A percentile compares a stretch with the other conserved stretches of the same genome.
Conservation (phyloP, 2,329 filamentous ascomycete genomes). For the Scedosporium apiospermum region DNA sequence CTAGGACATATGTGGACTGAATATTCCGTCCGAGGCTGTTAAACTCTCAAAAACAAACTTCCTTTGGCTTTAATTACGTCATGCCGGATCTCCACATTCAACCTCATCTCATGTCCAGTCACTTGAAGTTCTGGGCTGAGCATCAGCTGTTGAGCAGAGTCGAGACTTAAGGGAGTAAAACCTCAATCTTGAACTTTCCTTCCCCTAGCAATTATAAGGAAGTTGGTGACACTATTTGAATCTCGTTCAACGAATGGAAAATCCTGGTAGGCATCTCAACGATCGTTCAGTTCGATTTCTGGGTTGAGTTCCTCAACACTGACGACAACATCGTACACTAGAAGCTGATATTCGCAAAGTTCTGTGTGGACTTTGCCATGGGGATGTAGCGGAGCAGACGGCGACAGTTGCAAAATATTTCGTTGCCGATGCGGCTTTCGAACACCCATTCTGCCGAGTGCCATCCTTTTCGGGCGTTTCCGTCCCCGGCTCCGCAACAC, state of each 20-base stretch:
- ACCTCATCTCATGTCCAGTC: not conserved
- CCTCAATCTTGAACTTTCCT: too few species aligned
- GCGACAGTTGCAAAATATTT: constrained; percentile 62
- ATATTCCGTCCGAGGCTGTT: too few species aligned
- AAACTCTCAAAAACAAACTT: too few species aligned
- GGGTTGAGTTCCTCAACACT: too few species aligned
- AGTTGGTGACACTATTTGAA: too few species aligned
- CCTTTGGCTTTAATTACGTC: not conserved
- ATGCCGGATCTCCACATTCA: not conserved
- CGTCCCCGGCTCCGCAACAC: constrained; percentile 28
- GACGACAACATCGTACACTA: not conserved
- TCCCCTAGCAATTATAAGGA: too few species aligned
- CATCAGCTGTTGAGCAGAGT: not conserved
- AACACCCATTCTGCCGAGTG: constrained; percentile 70
- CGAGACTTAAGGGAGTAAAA: not conserved
- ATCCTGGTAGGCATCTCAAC: too few species aligned
- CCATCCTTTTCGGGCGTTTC: constrained; percentile 35
- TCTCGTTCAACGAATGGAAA: too few species aligned
- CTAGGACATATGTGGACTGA: too few species aligned
- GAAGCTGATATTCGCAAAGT: not conserved
- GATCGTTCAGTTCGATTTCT: too few species aligned
- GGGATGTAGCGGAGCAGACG: constrained; percentile 44
- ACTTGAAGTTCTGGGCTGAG: not conserved
- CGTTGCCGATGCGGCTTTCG: constrained; percentile 60
- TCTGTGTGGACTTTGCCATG: not conserved